Conservation (phyloP, 176 grass and related monocot genomes). For the Avena insularis region DNA sequence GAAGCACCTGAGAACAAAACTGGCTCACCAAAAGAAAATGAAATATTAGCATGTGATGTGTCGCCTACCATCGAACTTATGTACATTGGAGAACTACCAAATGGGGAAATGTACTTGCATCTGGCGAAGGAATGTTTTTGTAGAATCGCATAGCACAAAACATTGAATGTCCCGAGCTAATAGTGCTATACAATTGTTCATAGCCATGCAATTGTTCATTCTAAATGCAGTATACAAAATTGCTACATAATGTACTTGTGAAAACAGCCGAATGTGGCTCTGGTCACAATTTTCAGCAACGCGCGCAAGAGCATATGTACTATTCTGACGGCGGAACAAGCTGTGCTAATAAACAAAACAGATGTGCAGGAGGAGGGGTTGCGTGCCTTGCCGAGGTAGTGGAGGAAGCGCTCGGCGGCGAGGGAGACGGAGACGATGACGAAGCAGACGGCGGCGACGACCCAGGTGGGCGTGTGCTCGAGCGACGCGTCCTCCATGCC, state of each 20-base stretch:
- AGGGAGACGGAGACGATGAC: slow-evolving; percentile 77
- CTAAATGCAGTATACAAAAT: not conserved
- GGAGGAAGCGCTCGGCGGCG: slow-evolving; percentile 70
- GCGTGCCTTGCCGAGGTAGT: slow-evolving; percentile 81
- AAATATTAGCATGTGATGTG: too few species aligned
- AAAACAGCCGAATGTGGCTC: not conserved
- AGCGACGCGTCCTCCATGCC: slow-evolving; percentile 41
- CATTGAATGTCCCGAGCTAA: not conserved
- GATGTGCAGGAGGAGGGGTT: not conserved
- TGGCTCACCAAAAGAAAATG: not conserved
- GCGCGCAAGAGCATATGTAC: not conserved
- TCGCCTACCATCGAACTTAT: not conserved
- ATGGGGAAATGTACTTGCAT: not conserved
- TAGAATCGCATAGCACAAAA: not conserved
- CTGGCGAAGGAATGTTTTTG: not conserved
- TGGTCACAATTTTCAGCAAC: not conserved
- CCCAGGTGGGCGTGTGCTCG: slow-evolving; percentile 79
- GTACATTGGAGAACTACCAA: not conserved
- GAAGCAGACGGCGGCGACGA: slow-evolving; percentile 72
- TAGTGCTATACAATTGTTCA: not conserved
- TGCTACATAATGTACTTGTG: not conserved
- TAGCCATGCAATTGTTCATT: not conserved
- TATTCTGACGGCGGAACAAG: not conserved
- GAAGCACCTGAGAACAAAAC: not conserved
- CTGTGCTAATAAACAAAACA: not conserved